Evolutionary conservation across 108 stramenopile species (phyloP), one percentile per base, ranked within the genome.

Genomic region (Heterococcus sp.): DNA sequence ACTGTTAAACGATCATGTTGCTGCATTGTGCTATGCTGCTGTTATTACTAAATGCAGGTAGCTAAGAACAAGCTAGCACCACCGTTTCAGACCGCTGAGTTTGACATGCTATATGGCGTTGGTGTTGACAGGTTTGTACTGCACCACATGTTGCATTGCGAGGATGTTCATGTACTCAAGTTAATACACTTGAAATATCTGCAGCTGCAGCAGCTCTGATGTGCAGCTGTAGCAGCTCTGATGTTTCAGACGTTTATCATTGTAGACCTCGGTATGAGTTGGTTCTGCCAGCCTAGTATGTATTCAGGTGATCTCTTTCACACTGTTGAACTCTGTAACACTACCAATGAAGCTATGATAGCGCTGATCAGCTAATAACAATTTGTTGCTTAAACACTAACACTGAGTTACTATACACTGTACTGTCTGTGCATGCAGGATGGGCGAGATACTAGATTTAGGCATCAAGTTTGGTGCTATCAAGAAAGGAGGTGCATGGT

Each of bases 31-130:
- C 0, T 35, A 0, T 37, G 3, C 35, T 26, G 68, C 0, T 37
- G 11, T 35, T 65, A 73, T 72, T 67, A 21, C 73, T 65, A 65
- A 37, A 65, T 37, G 68, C 32, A 82, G 87, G 94, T 97, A 40
- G 95, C 95, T 36, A 97, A 97, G 88, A 97, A 95, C 86, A 95
- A 97, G 86, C 90, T 97, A 14, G 94, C 96, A 0, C 91, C 94
- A 2, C 96, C 96, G 2, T 97, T 95, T 87, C 90, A 91, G 71
- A 86, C 80, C 11, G 88, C 94, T 11, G 91, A 89, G 66, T 72
- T 96, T 74, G 95, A 96, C 77, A 92, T 96, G 78, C 30, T 91
- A 1, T 96, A 58, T 21, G 46, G 46, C 14, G 46, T 21, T 14
- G 46, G 46, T 21, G 46, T 58, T 21, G 46, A 58, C 46, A 78